Percentiles rank a stretch among this genome's conserved stretches.
Evolutionary conservation across 2,329 filamentous ascomycete species (phyloP).

Genomic region (Verruconis gallopava): DNA sequence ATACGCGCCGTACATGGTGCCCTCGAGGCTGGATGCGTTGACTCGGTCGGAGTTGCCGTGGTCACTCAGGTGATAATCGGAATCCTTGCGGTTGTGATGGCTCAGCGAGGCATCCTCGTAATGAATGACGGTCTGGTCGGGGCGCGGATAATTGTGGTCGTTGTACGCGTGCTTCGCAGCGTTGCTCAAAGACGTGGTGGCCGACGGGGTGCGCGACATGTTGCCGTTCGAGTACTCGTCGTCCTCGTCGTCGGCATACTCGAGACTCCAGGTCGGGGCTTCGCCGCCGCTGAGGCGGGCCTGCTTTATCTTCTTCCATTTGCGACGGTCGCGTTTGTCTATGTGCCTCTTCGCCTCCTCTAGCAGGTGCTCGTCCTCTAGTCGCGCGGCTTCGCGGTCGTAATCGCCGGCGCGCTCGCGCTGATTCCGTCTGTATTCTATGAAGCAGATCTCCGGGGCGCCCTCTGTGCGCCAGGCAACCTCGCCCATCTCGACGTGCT

Average conservation of each 20-base stretch:
- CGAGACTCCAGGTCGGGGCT: slow-evolving; percentile 69
- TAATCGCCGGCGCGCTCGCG: slow-evolving; percentile 45
- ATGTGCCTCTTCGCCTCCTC: slow-evolving; percentile 40
- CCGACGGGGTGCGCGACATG: slow-evolving; percentile 23
- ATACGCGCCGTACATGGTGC: slow-evolving; percentile 65
- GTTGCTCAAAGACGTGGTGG: slow-evolving; percentile 14
- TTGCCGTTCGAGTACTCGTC: slow-evolving; percentile 22
- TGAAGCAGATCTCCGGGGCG: slow-evolving; percentile 64
- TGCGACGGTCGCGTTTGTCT: slow-evolving; percentile 33
- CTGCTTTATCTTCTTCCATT: slow-evolving; percentile 23
- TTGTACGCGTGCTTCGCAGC: not conserved
- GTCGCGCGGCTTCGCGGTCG: slow-evolving; percentile 27
- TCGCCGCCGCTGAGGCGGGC: slow-evolving; percentile 22
- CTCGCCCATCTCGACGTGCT: slow-evolving; percentile 89
- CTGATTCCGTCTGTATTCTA: slow-evolving; percentile 72
- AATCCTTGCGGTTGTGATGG: slow-evolving; percentile 13
- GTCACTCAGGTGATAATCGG: not conserved
- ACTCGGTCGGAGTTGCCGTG: not conserved
- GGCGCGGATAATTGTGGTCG: slow-evolving; percentile 7
- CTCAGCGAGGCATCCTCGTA: slow-evolving; percentile 15
- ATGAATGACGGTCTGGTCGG: slow-evolving; percentile 17
- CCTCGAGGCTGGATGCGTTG: slow-evolving; percentile 42
- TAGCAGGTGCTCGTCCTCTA: slow-evolving; percentile 33
- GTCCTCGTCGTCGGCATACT: slow-evolving; percentile 54
- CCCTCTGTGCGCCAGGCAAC: slow-evolving; percentile 89